Conservation (phyloP, 257 asterid genomes). For the Solanum gandarillasii region DNA sequence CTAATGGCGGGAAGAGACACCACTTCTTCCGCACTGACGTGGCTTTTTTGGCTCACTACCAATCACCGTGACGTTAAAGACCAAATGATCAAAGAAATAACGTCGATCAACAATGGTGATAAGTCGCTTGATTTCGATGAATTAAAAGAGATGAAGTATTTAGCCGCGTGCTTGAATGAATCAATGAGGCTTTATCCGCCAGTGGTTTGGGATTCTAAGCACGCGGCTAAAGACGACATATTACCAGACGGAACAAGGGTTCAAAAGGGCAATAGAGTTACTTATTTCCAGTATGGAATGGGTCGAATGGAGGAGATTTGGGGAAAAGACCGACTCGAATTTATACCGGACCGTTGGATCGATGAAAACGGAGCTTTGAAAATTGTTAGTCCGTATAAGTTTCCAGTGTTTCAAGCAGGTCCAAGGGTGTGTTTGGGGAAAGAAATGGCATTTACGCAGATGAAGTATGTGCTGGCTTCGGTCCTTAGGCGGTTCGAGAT, state of each 20-base stretch:
- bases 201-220: constrained; percentile 59
- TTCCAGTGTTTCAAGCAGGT: constrained; percentile 12
- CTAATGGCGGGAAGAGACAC: background rate
- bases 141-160: constrained; percentile 34
- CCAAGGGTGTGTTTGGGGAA: constrained; percentile 17
- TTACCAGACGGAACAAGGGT: constrained; percentile 61
- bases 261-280: background rate
- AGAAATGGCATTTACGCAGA: constrained; percentile 8
- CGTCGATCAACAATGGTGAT: background rate
- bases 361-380: background rate
- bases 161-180: constrained; percentile 59
- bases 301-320: constrained; percentile 8
- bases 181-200: constrained; percentile 87
- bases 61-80: background rate
- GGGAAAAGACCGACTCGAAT: constrained; percentile 13
- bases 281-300: constrained; percentile 7
- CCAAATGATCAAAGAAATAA: background rate
- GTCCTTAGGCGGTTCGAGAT: constrained; percentile 42
- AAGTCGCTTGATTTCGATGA: background rate
- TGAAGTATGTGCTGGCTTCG: constrained; percentile 6
- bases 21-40: background rate
- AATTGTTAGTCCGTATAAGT: background rate
- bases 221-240: constrained; percentile 27
- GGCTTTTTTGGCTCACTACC: background rate
- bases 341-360: constrained; percentile 14